These are phyloP conservation scores for Pseudoturritis turrita DNA, from an alignment of 345 rosid genomes.

Conservation along the genomic window DNA sequence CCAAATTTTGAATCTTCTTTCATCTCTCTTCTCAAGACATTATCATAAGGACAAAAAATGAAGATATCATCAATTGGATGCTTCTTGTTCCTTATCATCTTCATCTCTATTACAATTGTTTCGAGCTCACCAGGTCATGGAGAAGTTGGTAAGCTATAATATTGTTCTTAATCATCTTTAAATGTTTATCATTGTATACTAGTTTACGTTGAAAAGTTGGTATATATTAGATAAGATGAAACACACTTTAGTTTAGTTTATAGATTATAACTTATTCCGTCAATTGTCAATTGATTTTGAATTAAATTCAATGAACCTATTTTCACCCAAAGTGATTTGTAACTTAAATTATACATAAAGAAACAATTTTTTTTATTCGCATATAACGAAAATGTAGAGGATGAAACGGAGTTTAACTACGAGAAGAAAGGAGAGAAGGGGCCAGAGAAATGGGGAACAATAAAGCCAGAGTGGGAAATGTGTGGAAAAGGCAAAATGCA, in stretches of 20 bases:
- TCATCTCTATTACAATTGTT: conserved; percentile 3
- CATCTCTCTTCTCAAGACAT: background rate
- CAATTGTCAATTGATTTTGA: background rate
- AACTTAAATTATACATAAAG: background rate
- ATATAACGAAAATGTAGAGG: conserved; percentile 33
- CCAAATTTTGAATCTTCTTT: background rate
- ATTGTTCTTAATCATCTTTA: background rate
- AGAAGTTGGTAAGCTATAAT: conserved; percentile 22
- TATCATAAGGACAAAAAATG: conserved; percentile 9
- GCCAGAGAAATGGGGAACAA: conserved; percentile 68
- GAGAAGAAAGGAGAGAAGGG: conserved; percentile 37
- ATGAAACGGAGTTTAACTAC: conserved; percentile 64
- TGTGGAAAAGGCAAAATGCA: conserved; percentile 78
- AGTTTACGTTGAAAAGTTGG: background rate
- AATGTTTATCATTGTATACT: background rate
- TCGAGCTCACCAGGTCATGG: conserved; percentile 10
- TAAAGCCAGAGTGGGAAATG: conserved; percentile 52
- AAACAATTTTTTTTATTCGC: background rate
- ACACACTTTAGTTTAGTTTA: background rate
- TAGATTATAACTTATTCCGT: background rate
- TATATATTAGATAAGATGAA: background rate
- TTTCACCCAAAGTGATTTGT: background rate
- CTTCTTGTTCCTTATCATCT: background rate
- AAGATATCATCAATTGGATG: background rate
- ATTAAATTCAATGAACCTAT: background rate